phyloP scores from a whole-genome alignment of 2,329 filamentous ascomycete species.

The Phyllosticta ampelicida region DNA sequence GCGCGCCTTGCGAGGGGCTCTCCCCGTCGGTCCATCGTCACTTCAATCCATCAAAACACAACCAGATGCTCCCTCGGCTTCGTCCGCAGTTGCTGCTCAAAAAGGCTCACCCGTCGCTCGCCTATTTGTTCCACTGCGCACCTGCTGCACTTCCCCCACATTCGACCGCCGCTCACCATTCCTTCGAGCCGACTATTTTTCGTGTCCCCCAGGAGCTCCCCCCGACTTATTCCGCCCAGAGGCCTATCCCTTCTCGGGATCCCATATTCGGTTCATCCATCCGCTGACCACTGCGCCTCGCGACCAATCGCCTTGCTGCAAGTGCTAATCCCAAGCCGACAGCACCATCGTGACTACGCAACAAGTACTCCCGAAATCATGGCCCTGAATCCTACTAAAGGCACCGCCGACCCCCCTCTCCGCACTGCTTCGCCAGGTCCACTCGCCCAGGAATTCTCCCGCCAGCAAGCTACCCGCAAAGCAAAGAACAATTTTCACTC shows the following conservation, averaged over 20 bases:
- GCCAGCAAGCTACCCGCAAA: conserved; percentile 48
- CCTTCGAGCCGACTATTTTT: conserved; percentile 12
- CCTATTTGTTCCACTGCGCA: neutral
- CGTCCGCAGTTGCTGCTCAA: neutral
- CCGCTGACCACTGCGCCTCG: conserved; percentile 8
- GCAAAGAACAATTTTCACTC: conserved; percentile 49
- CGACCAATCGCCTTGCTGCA: conserved; percentile 1
- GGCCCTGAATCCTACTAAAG: conserved; percentile 28
- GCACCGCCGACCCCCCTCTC: conserved; percentile 24
- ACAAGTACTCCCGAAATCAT: conserved; percentile 13
- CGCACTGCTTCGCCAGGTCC: conserved; percentile 32
- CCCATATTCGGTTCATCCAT: neutral
- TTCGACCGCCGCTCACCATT: neutral
- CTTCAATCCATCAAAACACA: neutral
- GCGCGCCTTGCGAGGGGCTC: neutral
- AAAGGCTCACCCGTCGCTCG: neutral
- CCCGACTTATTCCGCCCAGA: conserved; percentile 1
- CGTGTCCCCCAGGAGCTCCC: neutral
- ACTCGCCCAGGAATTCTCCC: conserved; percentile 45
- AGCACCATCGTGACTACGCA: conserved; percentile 9
- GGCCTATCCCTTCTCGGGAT: conserved; percentile 2
- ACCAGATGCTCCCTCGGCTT: neutral
- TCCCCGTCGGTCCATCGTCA: neutral
- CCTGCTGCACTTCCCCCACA: neutral
- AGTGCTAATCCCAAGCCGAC: neutral